Evolutionary conservation across 768 basidiomycete genomes (phyloP).

Genomic region (Rickenella mellea): DNA sequence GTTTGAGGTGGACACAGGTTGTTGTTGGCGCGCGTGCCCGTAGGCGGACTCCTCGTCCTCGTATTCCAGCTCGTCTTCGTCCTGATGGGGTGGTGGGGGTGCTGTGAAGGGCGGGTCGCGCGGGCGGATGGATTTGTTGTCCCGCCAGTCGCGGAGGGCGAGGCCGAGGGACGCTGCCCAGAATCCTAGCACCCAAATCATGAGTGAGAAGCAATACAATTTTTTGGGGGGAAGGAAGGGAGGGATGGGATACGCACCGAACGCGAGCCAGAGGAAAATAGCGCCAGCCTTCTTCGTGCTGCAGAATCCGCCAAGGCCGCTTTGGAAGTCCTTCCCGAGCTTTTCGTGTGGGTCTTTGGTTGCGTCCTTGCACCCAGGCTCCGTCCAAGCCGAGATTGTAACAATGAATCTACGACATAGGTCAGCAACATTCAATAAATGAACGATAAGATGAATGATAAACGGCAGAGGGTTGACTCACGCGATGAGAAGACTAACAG

Average conservation of each 20-base stretch:
- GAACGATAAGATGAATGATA: conserved; percentile 8
- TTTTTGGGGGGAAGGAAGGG: not conserved
- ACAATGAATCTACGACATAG: conserved; percentile 47
- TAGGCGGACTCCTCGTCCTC: conserved; percentile 47
- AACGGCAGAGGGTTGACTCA: conserved; percentile 29
- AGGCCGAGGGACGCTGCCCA: conserved; percentile 67
- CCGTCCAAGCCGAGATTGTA: conserved; percentile 80
- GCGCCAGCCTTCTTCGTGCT: conserved; percentile 85
- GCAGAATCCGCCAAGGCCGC: conserved; percentile 74
- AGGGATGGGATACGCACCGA: conserved; percentile 37
- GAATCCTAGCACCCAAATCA: conserved; percentile 36
- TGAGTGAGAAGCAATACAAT: conserved; percentile 5
- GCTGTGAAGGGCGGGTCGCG: conserved; percentile 73
- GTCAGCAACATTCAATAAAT: no score
- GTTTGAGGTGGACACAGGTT: conserved; percentile 4
- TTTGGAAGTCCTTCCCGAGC: conserved; percentile 52
- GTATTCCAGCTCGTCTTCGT: conserved; percentile 41
- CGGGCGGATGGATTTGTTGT: conserved; percentile 41
- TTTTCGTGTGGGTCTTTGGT: conserved; percentile 71
- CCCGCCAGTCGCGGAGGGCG: conserved; percentile 69
- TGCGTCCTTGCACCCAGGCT: conserved; percentile 82
- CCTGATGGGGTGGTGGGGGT: conserved; percentile 38
- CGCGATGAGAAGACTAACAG: conserved; percentile 67
- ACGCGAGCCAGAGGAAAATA: conserved; percentile 84
- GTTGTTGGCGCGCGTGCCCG: conserved; percentile 26